Base-by-base conservation (phyloP, 768 basidiomycete genomes). In the Austroboletus festivus region DNA sequence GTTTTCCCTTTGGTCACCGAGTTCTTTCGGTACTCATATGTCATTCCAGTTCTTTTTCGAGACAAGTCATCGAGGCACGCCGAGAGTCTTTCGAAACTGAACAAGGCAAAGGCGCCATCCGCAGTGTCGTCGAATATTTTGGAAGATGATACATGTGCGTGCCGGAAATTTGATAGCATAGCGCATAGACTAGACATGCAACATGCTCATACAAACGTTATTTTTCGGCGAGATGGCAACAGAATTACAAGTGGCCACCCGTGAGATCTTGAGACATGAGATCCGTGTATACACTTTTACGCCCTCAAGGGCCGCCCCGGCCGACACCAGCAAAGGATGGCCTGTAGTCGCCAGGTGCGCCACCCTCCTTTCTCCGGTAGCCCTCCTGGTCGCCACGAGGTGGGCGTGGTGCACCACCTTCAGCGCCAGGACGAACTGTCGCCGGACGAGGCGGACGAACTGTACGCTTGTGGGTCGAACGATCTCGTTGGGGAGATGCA, bases 401-500 rank as follows among this genome's bases (percentile, higher is more conserved):
- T 37, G 90, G 78, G 56, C 92, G 89, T 78, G 94, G 91, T 11
- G 88, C 82, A 59, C 79, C 81, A 42, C 90, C 89, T 51, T 79
- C 82, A 40, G 82, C 82, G 52, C 84, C 83, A 24, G 78, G 75
- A 57, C 86, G 83, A 48, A 82, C 81, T 49, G 78, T 72, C 44
- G 93, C 87, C 28, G 91, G 90, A 56, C 90, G 88, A 39, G 86
- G 76, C 22, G 89, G 82, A 62, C 96, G 92, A 44, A 80, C 87
- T 51, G 90, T 89, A 16, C n/a, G n/a, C n/a, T n/a, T n/a, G n/a
- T n/a, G n/a, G n/a, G n/a, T n/a, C n/a, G 96, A 46, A 99, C 96
- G 66, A 99, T 97, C 73, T 99, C 95, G 52, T 73, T 72, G 44
- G 93, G 94, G 57, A 97, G 86, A 76, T 96, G 91, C 48, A 96